Evolutionary conservation across 2,329 filamentous ascomycete genomes (phyloP).

Genomic region (Cordyceps pruinosa): DNA sequence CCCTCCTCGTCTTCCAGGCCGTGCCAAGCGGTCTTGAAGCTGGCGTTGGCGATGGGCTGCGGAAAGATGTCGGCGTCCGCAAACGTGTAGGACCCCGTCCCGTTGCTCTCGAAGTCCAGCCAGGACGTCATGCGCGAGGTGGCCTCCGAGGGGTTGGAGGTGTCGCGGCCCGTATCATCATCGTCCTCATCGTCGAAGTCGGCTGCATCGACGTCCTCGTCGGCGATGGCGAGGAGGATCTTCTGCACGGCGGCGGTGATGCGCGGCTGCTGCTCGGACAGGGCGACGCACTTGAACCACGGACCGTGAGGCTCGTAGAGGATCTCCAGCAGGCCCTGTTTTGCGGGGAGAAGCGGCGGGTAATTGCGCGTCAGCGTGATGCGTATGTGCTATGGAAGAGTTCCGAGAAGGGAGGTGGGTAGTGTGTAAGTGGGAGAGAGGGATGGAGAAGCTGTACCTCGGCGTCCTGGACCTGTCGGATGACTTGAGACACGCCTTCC

Average conservation of each 20-base stretch:
- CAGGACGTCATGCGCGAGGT: slow-evolving; percentile 5
- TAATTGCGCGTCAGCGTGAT: background rate
- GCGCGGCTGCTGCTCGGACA: background rate
- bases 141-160: background rate
- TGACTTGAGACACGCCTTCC: slow-evolving; percentile 7
- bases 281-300: slow-evolving; percentile 7
- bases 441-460: background rate
- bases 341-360: no score
- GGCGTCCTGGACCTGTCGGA: slow-evolving; percentile 1
- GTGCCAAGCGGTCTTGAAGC: background rate
- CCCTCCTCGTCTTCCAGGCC: background rate
- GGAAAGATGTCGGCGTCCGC: slow-evolving; percentile 4
- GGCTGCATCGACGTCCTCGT: slow-evolving; percentile 2
- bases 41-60: background rate
- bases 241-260: background rate
- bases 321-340: slow-evolving; percentile 7
- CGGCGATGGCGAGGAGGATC: slow-evolving; percentile 7
- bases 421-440: background rate
- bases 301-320: slow-evolving; percentile 1
- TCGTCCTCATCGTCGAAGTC: background rate
- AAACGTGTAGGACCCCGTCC: background rate
- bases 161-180: background rate
- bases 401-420: no score
- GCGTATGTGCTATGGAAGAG: background rate
- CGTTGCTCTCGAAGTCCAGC: background rate